Percentiles rank a stretch among this genome's conserved stretches.
These are phyloP conservation scores for Mycosphaerella arachidis DNA, from an alignment of 2,329 filamentous ascomycete species.

Conservation along the genomic window DNA sequence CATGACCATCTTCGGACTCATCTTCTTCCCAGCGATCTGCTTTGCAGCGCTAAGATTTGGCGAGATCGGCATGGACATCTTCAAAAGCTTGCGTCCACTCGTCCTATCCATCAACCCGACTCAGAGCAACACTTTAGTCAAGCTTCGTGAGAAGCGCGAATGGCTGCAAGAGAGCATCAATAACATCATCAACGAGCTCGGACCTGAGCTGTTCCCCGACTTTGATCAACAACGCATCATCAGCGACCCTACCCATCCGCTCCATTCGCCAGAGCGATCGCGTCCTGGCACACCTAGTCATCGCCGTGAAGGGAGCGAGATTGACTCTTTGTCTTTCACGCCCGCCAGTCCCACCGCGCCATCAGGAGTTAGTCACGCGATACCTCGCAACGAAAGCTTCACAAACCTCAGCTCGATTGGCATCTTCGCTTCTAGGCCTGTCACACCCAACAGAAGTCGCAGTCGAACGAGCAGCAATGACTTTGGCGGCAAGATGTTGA, in stretches of 20 bases:
- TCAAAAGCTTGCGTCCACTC: slow-evolving; percentile 88
- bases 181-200: slow-evolving; percentile 87
- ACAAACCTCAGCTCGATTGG: slow-evolving; percentile 81
- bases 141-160: slow-evolving; percentile 67
- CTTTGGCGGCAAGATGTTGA: slow-evolving; percentile 12
- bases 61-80: slow-evolving; percentile 97
- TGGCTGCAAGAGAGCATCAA: slow-evolving; percentile 79
- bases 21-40: slow-evolving; percentile 80
- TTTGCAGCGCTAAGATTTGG: slow-evolving; percentile 92
- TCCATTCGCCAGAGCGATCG: slow-evolving; percentile 26
- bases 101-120: slow-evolving; percentile 79
- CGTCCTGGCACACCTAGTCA: slow-evolving; percentile 26
- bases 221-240: slow-evolving; percentile 75
- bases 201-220: slow-evolving; percentile 95
- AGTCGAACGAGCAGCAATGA: slow-evolving; percentile 63
- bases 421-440: slow-evolving; percentile 83
- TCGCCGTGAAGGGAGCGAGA: slow-evolving; percentile 21
- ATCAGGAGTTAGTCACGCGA: slow-evolving; percentile 11
- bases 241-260: slow-evolving; percentile 44
- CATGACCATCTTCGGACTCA: slow-evolving; percentile 68
- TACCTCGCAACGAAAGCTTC: slow-evolving; percentile 88
- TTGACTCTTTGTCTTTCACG: slow-evolving; percentile 27
- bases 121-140: slow-evolving; percentile 77
- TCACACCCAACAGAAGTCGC: slow-evolving; percentile 70
- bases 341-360: slow-evolving; percentile 21